Base-by-base conservation (phyloP, 345 rosid species). In the Citrus medica region DNA sequence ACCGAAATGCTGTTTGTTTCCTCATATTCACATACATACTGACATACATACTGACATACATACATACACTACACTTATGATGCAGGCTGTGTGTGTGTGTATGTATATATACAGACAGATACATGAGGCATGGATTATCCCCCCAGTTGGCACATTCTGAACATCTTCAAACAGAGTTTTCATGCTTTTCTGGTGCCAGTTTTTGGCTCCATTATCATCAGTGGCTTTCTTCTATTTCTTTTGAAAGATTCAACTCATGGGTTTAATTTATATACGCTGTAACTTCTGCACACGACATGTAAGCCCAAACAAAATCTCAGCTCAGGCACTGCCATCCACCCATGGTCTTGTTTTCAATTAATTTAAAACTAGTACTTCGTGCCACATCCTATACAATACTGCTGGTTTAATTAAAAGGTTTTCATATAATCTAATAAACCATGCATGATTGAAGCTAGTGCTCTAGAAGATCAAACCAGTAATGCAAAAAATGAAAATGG, bases 101-200 rank as follows among this genome's bases (percentile, higher is more conserved):
- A 4, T 42, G 4, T 51, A 16, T 14, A 48, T 51, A 51, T 3
- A 3, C 3, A 2, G 12, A 40, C 4, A 42, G 14, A 3, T 42
- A 42, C 0, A 42, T 13, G 51, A 46, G 14, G 17, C 55, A 4
- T 65, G n/a, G 4, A 3, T 66, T 22, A 79, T 42, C 69, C 79
- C 10, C 42, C 79, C 83, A 76, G 28, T 38, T 80, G 82, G 66
- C 79, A 75, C 55, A n/a, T 42, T 74, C 61, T 74, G 9, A 40
- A 14, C 63, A 30, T 42, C 30, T 80, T 55, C 74, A 19, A 17
- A 69, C 62, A 66, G 59, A 40, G 24, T 6, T 9, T 74, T 9
- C 60, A 35, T 68, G 60, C 64, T 46, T 76, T 37, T 33, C 64
- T 24, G 72, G 64, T 76, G 67, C 79, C 79, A 77, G 30, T 28